phyloP scores from a whole-genome alignment of 257 asterid species.

The Solanum megistacrolobum region DNA sequence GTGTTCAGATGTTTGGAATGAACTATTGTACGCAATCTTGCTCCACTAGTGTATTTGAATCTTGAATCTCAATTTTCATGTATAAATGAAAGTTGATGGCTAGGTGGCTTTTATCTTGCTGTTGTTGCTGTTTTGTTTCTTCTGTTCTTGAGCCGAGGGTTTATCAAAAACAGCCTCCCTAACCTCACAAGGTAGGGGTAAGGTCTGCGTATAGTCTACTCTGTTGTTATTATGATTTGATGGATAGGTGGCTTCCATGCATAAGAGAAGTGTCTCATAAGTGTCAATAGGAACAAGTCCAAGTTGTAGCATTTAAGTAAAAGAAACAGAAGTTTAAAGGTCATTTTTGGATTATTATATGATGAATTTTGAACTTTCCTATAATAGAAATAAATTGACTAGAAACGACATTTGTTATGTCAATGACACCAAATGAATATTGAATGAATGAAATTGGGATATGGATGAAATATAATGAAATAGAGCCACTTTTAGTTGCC shows the following conservation, averaged over 20 bases:
- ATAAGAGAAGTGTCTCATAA: background rate
- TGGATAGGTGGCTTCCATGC: background rate
- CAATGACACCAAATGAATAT: no score
- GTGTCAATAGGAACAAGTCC: background rate
- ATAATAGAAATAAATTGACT: no score
- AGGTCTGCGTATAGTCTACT: background rate
- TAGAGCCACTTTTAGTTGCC: no score
- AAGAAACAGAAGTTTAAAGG: background rate
- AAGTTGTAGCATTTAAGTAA: background rate
- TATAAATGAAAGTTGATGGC: background rate
- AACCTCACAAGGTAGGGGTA: background rate
- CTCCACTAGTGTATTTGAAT: background rate
- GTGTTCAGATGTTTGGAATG: no score
- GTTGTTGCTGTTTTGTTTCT: background rate
- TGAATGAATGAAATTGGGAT: no score
- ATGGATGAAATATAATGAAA: no score
- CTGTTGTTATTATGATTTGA: background rate
- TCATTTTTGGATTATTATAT: no score
- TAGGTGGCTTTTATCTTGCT: background rate
- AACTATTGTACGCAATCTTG: slow-evolving; percentile 20
- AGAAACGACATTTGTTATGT: no score
- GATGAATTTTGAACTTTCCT: background rate
- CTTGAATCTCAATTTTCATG: background rate
- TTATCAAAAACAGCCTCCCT: background rate
- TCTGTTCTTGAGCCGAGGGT: background rate